phyloP scores from a whole-genome alignment of 495 filamentous ascomycete genomes.

The Rostrohypoxylon terebratum region DNA sequence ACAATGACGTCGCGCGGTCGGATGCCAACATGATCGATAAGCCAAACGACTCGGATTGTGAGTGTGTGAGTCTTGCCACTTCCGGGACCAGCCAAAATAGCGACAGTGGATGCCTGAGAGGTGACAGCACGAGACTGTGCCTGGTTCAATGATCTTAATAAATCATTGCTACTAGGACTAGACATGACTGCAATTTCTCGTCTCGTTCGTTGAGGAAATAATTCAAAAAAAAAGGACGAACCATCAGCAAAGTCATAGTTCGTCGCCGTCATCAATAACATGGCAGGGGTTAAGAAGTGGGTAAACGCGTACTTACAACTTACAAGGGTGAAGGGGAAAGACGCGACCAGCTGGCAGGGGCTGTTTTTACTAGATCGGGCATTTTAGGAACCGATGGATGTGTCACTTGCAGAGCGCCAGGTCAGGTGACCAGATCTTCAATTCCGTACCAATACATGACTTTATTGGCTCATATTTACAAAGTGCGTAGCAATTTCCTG shows the following conservation, averaged over 20 bases:
- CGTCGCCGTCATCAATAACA: not conserved
- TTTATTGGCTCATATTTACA: not conserved
- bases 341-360: constrained; percentile 29
- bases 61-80: constrained; percentile 96
- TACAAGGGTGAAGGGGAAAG: constrained; percentile 15
- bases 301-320: constrained; percentile 18
- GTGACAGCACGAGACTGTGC: constrained; percentile 89
- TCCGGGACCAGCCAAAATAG: constrained; percentile 88
- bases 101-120: constrained; percentile 79
- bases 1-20: constrained; percentile 94
- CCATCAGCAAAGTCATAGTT: not conserved
- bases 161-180: constrained; percentile 54
- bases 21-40: constrained; percentile 81
- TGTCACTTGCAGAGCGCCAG: constrained; percentile 26
- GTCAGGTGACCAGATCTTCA: constrained; percentile 29
- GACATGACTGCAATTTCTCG: constrained; percentile 33
- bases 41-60: constrained; percentile 92
- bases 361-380: constrained; percentile 18
- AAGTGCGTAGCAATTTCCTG: not conserved
- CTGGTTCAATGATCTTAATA: constrained; percentile 82
- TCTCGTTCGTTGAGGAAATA: constrained; percentile 10
- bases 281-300: not conserved
- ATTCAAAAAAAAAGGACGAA: not conserved
- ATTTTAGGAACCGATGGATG: constrained; percentile 4
- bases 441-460: not conserved